phyloP scores from a whole-genome alignment of 352 stramenopile genomes.

The Pythium aristosporum region DNA sequence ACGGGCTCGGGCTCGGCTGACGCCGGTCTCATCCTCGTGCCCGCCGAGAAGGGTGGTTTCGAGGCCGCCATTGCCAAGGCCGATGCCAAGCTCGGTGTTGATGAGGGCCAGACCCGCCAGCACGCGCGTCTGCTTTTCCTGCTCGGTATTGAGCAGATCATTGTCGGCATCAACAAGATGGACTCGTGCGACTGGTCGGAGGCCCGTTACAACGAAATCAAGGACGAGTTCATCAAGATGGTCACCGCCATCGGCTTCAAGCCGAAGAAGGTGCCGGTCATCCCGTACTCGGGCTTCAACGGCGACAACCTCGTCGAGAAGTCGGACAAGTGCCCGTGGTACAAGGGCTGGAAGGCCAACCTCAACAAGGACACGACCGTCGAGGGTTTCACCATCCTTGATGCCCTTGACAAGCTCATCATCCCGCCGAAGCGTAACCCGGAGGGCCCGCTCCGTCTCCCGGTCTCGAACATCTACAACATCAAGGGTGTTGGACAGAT shows the following conservation, averaged over 20 bases:
- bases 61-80: constrained; percentile 93
- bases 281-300: constrained; percentile 81
- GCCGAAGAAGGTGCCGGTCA: constrained; percentile 61
- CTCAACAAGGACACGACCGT: constrained; percentile 32
- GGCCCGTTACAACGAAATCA: constrained; percentile 79
- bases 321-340: constrained; percentile 62
- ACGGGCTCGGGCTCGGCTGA: constrained; percentile 98
- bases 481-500: constrained; percentile 85
- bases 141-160: constrained; percentile 76
- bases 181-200: constrained; percentile 69
- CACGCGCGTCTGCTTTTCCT: constrained; percentile 77
- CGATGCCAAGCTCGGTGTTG: constrained; percentile 33
- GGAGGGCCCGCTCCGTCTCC: constrained; percentile 56
- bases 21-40: constrained; percentile 95
- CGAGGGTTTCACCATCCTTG: constrained; percentile 54
- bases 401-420: constrained; percentile 55
- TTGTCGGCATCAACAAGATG: constrained; percentile 87
- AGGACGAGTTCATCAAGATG: constrained; percentile 81
- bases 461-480: constrained; percentile 83
- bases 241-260: constrained; percentile 80
- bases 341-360: constrained; percentile 83
- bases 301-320: constrained; percentile 79
- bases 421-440: constrained; percentile 57
- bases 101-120: constrained; percentile 95
- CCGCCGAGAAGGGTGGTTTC: constrained; percentile 85